Base-by-base conservation (phyloP, 192 early-diverging fungal genomes). In the Chytriomyces hyalinus region DNA sequence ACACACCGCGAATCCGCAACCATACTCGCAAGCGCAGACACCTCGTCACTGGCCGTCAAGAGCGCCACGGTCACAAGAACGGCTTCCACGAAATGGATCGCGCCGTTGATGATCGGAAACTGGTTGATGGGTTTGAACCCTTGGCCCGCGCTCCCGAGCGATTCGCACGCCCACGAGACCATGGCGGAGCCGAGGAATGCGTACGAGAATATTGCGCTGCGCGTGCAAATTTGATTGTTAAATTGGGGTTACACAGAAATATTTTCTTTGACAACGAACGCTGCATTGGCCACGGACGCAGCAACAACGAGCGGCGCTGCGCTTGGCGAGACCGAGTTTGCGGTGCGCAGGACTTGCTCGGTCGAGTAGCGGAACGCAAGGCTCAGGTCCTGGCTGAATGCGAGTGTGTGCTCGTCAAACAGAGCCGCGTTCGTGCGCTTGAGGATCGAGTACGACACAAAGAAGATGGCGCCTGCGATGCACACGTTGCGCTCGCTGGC, bases 301-400 rank as follows among this genome's bases (percentile, higher is more conserved):
- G 46, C 17, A 28, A 73, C 44, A 8, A 68, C 26, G 0, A 72
- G 6, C n/a, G 59, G 44, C 20, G 4, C 60, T 24, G 46, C 70
- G 22, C 26, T 24, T 3, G 24, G 4, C 8, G 70, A 51, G 17
- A 72, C 20, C 0, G 24, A 43, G 46, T 49, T 44, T 13, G 9
- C 46, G 0, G 53, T 44, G 7, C 53, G 43, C 8, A 73, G 8
- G 28, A 72, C 69, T 6, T 61, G 43, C 1, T 47, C 61, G 15
- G 36, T 49, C 15, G 69, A 49, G 77, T 78, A 78, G 24, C 77
- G 62, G 62, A 64, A 64, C 17, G 17, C 28, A 15, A 65, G 60
- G 49, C 6, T 22, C 17, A 64, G 51, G 63, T 78, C 77, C 36
- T 68, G 61, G 26, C 17, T 26, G 24, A 26, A 26, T 0, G 24